These are phyloP conservation scores for Rhizopogon roseolus DNA, from an alignment of 768 basidiomycete genomes.

Conservation along the genomic window DNA sequence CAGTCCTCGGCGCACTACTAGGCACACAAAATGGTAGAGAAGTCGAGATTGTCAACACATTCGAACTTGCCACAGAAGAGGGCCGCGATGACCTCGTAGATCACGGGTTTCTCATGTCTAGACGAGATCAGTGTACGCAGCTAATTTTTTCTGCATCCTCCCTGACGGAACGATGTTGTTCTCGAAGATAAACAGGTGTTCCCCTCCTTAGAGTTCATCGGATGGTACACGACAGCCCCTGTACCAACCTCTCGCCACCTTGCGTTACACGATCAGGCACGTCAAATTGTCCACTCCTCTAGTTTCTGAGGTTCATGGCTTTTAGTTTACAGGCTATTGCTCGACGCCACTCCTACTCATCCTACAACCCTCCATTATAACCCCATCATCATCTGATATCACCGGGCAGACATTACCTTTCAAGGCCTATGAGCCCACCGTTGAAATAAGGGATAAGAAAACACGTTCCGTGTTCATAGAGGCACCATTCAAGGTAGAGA, in stretches of 20 bases:
- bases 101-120: conserved; percentile 72
- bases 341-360: conserved; percentile 88
- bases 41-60: conserved; percentile 95
- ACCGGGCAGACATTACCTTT: conserved; percentile 80
- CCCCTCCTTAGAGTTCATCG: conserved; percentile 94
- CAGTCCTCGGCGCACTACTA: conserved; percentile 90
- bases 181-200: conserved; percentile 93
- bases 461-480: conserved; percentile 80
- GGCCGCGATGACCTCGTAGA: conserved; percentile 61
- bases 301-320: conserved; percentile 2
- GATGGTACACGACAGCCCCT: conserved; percentile 93
- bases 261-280: conserved; percentile 80
- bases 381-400: conserved; percentile 41
- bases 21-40: conserved; percentile 93
- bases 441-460: conserved; percentile 77
- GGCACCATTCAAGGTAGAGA: conserved; percentile 85
- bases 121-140: conserved; percentile 82
- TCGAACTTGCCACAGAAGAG: conserved; percentile 72
- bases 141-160: background rate
- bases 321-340: conserved; percentile 77
- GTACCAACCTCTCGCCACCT: conserved; percentile 73
- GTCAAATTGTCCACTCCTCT: background rate
- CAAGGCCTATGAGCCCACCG: conserved; percentile 88
- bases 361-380: conserved; percentile 50
- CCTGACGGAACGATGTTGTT: conserved; percentile 4